Evolutionary conservation across 2,329 filamentous ascomycete species (phyloP).

Genomic region (Aspergillus fijiensis): DNA sequence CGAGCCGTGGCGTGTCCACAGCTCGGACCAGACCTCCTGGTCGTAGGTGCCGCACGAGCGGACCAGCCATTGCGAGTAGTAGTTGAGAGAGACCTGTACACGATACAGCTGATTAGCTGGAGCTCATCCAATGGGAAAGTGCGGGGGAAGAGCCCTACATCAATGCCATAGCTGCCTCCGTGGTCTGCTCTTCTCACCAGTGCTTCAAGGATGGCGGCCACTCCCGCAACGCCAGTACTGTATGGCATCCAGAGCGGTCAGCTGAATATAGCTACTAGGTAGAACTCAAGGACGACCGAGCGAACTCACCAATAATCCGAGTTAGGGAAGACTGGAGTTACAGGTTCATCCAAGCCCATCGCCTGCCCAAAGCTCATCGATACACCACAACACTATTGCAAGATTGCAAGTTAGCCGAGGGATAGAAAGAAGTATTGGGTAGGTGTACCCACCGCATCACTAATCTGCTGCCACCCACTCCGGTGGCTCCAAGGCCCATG

Average conservation of each 20-base stretch:
- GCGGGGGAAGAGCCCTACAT: neutral
- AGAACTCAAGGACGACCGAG: no score
- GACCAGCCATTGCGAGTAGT: conserved; percentile 15
- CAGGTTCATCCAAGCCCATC: neutral
- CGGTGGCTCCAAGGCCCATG: conserved; percentile 62
- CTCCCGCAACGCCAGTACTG: no score
- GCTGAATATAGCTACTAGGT: no score
- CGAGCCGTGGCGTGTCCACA: conserved; percentile 49
- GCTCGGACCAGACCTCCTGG: conserved; percentile 42
- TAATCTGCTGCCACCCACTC: conserved; percentile 71
- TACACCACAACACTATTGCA: conserved; percentile 40
- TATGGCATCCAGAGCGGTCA: no score
- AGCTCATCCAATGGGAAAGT: neutral
- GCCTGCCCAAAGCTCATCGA: conserved; percentile 46
- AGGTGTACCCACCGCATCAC: conserved; percentile 57
- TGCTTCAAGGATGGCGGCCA: no score
- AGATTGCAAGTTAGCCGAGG: no score
- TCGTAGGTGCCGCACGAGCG: conserved; percentile 7
- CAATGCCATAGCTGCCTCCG: conserved; percentile 5
- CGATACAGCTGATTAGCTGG: neutral
- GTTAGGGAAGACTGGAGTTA: conserved; percentile 6
- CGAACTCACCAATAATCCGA: conserved; percentile 30
- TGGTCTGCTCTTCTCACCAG: neutral
- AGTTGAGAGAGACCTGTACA: conserved; percentile 7
- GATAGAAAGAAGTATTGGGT: neutral